Evolutionary conservation across 1,284 basidiomycete genomes (phyloP).

Genomic region (Pseudozyma flocculosa): DNA sequence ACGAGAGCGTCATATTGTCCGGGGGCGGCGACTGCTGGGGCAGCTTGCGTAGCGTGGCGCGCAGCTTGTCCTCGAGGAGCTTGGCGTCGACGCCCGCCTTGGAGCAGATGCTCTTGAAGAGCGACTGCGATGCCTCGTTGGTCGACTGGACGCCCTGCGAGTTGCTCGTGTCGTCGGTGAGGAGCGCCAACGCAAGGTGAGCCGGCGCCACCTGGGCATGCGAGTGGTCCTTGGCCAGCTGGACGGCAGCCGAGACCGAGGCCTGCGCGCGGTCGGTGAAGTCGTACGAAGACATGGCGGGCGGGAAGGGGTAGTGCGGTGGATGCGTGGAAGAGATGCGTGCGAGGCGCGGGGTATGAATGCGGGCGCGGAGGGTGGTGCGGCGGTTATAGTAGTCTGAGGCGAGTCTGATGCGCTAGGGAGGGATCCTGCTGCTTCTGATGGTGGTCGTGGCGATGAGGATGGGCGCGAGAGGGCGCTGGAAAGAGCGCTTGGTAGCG

Average conservation of each 20-base stretch:
- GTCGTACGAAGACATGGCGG: constrained; percentile 60
- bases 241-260: constrained; percentile 69
- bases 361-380: too few species aligned
- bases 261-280: constrained; percentile 78
- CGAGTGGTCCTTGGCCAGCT: constrained; percentile 77
- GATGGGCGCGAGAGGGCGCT: too few species aligned
- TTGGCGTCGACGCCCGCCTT: constrained; percentile 73
- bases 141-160: constrained; percentile 41
- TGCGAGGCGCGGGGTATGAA: too few species aligned
- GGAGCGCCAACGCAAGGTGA: constrained; percentile 74
- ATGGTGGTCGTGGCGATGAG: too few species aligned
- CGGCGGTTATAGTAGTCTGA: too few species aligned
- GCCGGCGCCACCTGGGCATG: constrained; percentile 71
- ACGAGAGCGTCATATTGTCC: constrained; percentile 48
- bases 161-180: constrained; percentile 62
- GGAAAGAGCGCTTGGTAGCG: too few species aligned
- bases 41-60: constrained; percentile 48
- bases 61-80: constrained; percentile 45
- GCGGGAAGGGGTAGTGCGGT: too few species aligned
- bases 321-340: too few species aligned
- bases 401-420: too few species aligned
- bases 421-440: too few species aligned
- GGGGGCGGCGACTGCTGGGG: constrained; percentile 52
- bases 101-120: constrained; percentile 74
- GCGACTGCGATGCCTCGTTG: constrained; percentile 61